Evolutionary conservation across 2,329 filamentous ascomycete genomes (phyloP).

Genomic region (Phialocephala subalpina): DNA sequence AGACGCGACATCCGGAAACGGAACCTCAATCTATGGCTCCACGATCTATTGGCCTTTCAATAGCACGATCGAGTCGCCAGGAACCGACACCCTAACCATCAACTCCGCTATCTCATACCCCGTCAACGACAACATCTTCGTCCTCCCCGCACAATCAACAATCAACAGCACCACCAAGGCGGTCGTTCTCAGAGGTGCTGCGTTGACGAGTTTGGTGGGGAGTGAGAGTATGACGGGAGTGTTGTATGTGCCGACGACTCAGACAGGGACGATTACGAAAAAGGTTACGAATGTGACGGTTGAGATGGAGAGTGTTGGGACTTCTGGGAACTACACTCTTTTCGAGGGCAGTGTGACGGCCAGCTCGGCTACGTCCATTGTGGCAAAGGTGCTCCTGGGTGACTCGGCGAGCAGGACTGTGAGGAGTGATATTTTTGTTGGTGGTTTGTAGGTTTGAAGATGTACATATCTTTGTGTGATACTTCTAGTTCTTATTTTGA

Average conservation of each 20-base stretch:
- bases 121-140: not conserved
- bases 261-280: not conserved
- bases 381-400: not conserved
- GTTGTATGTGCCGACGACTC: not conserved
- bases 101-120: not conserved
- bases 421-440: not conserved
- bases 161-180: not conserved
- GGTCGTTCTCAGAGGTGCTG: not conserved
- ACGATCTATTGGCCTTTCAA: slow-evolving; percentile 4
- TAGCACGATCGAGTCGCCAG: not conserved
- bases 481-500: too few species aligned
- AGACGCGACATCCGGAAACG: not conserved
- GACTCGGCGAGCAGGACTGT: not conserved
- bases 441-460: not conserved
- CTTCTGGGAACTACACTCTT: not conserved
- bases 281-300: not conserved
- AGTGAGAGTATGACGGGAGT: not conserved
- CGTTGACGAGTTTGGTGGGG: not conserved
- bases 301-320: not conserved
- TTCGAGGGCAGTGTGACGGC: slow-evolving; percentile 1
- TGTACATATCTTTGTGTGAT: too few species aligned
- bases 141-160: not conserved
- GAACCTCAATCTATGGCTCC: not conserved
- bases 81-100: not conserved
- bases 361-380: not conserved